Evolutionary conservation across 2,329 filamentous ascomycete genomes (phyloP).

Genomic region (Fusarium sp.): DNA sequence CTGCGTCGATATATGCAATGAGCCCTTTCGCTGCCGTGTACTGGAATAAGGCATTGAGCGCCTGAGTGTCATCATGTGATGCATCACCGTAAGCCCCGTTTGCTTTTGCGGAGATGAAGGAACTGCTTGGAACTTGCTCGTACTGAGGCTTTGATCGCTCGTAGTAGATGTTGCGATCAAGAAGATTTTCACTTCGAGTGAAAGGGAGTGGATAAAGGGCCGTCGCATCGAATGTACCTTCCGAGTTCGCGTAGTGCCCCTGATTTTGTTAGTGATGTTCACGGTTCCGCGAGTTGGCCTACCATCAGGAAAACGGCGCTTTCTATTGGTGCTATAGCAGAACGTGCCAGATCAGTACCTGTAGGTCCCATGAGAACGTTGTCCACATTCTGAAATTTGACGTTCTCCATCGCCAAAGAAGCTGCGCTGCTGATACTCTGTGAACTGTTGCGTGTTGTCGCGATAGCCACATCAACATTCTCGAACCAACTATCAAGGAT

Average conservation of each 20-base stretch:
- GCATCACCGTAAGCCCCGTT: slow-evolving; percentile 71
- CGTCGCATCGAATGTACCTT: slow-evolving; percentile 38
- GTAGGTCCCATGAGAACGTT: slow-evolving; percentile 43
- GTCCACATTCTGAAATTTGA: slow-evolving; percentile 53
- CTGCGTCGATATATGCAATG: slow-evolving; percentile 71
- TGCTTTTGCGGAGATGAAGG: slow-evolving; percentile 76
- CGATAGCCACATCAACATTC: slow-evolving; percentile 75
- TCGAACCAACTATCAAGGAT: slow-evolving; percentile 79
- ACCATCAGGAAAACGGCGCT: slow-evolving; percentile 46
- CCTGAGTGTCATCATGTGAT: slow-evolving; percentile 77
- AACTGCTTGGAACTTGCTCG: slow-evolving; percentile 64
- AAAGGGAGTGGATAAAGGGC: slow-evolving; percentile 37
- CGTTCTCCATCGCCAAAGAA: slow-evolving; percentile 62
- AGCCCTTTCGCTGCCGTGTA: slow-evolving; percentile 62
- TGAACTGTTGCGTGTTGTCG: slow-evolving; percentile 63
- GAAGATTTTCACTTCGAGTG: slow-evolving; percentile 55
- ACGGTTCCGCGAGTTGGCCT: background rate
- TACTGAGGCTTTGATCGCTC: slow-evolving; percentile 83
- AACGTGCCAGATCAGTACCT: slow-evolving; percentile 35
- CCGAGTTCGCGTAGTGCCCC: slow-evolving; percentile 43
- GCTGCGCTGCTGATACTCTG: slow-evolving; percentile 54
- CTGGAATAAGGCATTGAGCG: slow-evolving; percentile 69
- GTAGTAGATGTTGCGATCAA: slow-evolving; percentile 69
- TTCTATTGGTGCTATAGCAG: slow-evolving; percentile 5
- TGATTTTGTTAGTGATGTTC: slow-evolving; percentile 27